These are phyloP conservation scores for Cercospora sp. DNA, from an alignment of 2,329 filamentous ascomycete genomes.

Conservation along the genomic window DNA sequence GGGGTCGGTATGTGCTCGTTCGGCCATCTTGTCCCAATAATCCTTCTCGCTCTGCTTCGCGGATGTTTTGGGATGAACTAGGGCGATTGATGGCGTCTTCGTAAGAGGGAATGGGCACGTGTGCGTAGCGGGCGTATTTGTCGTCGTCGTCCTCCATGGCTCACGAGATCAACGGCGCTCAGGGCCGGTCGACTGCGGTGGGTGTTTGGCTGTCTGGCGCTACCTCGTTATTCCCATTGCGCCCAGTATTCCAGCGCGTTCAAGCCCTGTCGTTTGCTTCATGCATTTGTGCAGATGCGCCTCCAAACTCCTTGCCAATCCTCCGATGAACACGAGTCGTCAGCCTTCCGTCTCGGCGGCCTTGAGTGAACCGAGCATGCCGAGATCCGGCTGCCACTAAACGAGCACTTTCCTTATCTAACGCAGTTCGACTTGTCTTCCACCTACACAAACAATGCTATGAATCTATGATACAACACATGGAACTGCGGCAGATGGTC, in stretches of 20 bases:
- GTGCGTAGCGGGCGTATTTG: conserved; percentile 30
- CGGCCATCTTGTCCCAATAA: conserved; percentile 59
- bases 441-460: background rate
- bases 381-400: background rate
- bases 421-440: background rate
- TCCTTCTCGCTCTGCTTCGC: conserved; percentile 73
- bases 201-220: background rate
- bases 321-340: conserved; percentile 9
- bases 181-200: background rate
- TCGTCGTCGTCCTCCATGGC: conserved; percentile 25
- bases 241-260: background rate
- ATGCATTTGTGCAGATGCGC: background rate
- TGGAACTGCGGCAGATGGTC: background rate
- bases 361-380: conserved; percentile 3
- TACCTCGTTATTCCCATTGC: conserved; percentile 8
- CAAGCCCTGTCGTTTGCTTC: background rate
- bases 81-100: conserved; percentile 69
- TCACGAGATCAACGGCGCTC: background rate
- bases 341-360: conserved; percentile 5
- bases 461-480: background rate
- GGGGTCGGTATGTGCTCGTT: conserved; percentile 64
- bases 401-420: background rate
- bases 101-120: conserved; percentile 74
- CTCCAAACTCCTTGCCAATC: conserved; percentile 5
- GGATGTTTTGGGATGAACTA: conserved; percentile 48